phyloP scores from a whole-genome alignment of 2,329 filamentous ascomycete species.

The Sclerotinia sclerotiorum region DNA sequence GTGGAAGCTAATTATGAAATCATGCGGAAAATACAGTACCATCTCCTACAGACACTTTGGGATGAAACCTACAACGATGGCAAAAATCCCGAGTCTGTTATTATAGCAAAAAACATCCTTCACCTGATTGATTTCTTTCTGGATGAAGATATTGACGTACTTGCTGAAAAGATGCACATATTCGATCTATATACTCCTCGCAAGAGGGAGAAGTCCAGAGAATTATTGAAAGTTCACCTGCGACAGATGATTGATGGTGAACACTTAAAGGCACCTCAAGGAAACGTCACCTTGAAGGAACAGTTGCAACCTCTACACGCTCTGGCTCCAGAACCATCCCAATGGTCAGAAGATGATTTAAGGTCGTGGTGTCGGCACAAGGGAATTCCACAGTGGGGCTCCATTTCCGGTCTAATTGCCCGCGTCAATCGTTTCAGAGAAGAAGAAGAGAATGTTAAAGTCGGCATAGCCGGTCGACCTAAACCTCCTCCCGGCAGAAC shows the following conservation, averaged over 20 bases:
- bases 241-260: not conserved
- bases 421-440: slow-evolving; percentile 17
- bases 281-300: not conserved
- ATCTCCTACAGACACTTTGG: slow-evolving; percentile 8
- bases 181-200: not conserved
- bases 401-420: not conserved
- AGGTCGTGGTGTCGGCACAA: slow-evolving; percentile 19
- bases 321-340: slow-evolving; percentile 13
- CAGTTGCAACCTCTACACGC: not conserved
- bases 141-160: not conserved
- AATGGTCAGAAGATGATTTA: slow-evolving; percentile 18
- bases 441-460: slow-evolving; percentile 7
- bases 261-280: not conserved
- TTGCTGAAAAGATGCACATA: not conserved
- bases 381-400: slow-evolving; percentile 19
- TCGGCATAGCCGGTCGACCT: slow-evolving; percentile 4
- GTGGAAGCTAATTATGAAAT: not conserved
- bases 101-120: not conserved
- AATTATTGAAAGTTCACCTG: not conserved
- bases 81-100: not conserved
- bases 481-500: slow-evolving; percentile 5
- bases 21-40: slow-evolving; percentile 10
- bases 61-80: not conserved
- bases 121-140: not conserved
- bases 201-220: not conserved